Percentiles rank a stretch among this genome's conserved stretches.
These are phyloP conservation scores for Candida smagusa DNA, from an alignment of 1,139 yeast species.

Conservation along the genomic window DNA sequence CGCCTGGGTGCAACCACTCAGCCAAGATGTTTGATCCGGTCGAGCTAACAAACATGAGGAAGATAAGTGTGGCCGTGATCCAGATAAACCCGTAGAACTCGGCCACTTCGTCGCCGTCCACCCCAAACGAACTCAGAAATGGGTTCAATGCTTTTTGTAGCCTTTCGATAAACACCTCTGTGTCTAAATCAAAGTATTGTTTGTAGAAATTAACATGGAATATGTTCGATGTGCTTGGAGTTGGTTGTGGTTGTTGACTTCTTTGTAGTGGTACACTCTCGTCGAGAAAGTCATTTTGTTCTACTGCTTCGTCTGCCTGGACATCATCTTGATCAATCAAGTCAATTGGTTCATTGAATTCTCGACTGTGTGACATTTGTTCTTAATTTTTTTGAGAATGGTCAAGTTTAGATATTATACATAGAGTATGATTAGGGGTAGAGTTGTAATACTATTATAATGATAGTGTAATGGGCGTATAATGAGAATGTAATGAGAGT, in stretches of 20 bases:
- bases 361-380: neutral
- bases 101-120: conserved; percentile 29
- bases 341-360: neutral
- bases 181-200: conserved; percentile 61
- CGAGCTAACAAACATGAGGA: conserved; percentile 68
- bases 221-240: conserved; percentile 34
- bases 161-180: conserved; percentile 52
- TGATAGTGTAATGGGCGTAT: too few species aligned
- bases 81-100: conserved; percentile 83
- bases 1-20: conserved; percentile 42
- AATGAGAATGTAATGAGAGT: too few species aligned
- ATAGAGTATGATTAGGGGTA: too few species aligned
- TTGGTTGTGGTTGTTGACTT: conserved; percentile 18
- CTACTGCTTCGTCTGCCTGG: conserved; percentile 1
- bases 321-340: conserved; percentile 15
- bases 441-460: too few species aligned
- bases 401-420: too few species aligned
- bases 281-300: neutral
- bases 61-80: conserved; percentile 78
- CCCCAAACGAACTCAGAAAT: conserved; percentile 22
- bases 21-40: conserved; percentile 48
- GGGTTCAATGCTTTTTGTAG: conserved; percentile 47
- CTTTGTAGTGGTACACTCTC: conserved; percentile 10
- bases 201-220: conserved; percentile 57
- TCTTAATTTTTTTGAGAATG: neutral